phyloP scores from a whole-genome alignment of 305 asterid species.

The Fraxinus floribunda region DNA sequence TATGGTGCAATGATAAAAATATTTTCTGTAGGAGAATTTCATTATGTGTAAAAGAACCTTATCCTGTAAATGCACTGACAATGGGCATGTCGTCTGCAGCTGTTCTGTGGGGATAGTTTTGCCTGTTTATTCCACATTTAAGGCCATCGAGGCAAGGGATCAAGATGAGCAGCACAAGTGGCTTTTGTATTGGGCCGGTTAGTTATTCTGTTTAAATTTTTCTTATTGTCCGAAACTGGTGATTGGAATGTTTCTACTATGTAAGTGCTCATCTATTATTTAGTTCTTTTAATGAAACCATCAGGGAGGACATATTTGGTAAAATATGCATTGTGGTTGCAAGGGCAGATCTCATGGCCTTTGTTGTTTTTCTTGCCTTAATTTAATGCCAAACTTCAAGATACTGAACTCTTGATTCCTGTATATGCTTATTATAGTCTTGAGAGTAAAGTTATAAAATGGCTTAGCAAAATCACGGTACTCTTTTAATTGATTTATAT shows the following conservation, averaged over 20 bases:
- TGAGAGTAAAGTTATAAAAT: background rate
- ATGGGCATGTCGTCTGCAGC: conserved; percentile 40
- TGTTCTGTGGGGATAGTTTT: conserved; percentile 80
- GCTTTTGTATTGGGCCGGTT: conserved; percentile 94
- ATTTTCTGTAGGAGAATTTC: background rate
- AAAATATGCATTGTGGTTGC: conserved; percentile 1
- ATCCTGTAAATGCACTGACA: conserved; percentile 3
- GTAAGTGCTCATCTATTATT: background rate
- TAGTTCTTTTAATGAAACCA: background rate
- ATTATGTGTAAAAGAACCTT: background rate
- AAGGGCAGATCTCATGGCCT: background rate
- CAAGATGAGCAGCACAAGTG: conserved; percentile 67
- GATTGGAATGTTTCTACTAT: background rate
- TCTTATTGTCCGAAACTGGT: background rate
- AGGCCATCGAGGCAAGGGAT: conserved; percentile 72
- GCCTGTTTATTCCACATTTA: conserved; percentile 90
- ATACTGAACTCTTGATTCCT: background rate
- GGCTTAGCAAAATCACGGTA: background rate
- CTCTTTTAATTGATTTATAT: background rate
- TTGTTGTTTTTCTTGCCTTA: background rate
- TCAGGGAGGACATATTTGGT: background rate
- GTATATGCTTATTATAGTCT: background rate
- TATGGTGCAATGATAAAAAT: background rate
- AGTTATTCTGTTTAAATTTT: conserved; percentile 21
- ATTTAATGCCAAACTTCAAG: conserved; percentile 3